Conservation (phyloP, 73 alveolate genomes). For the Paramecium bursaria region DNA sequence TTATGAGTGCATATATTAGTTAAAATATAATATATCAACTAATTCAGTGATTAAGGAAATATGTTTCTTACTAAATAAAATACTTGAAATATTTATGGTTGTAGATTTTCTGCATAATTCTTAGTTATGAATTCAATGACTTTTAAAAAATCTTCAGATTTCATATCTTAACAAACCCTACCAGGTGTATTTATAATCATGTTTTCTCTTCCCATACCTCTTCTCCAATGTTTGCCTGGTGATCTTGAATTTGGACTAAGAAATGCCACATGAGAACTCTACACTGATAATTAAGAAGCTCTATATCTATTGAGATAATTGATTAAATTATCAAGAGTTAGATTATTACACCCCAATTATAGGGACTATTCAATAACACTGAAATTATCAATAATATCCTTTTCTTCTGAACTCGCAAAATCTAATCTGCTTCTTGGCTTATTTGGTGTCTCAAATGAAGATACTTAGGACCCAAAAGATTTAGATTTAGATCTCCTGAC, state of each 20-base stretch:
- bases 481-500: slow-evolving; percentile 31
- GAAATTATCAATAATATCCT: neutral
- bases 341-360: neutral
- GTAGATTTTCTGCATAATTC: neutral
- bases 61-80: slow-evolving; percentile 30
- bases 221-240: slow-evolving; percentile 64
- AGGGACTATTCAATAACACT: neutral
- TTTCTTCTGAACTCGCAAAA: slow-evolving; percentile 43
- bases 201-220: slow-evolving; percentile 58
- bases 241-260: slow-evolving; percentile 55
- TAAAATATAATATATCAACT: too few relatives aligned
- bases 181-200: slow-evolving; percentile 48
- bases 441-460: slow-evolving; percentile 51
- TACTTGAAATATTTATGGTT: slow-evolving; percentile 2
- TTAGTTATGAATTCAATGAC: slow-evolving; percentile 4
- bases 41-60: too few relatives aligned
- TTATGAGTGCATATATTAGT: too few relatives aligned
- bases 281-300: slow-evolving; percentile 5
- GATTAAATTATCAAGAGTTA: neutral
- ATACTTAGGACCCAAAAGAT: slow-evolving; percentile 36
- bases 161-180: slow-evolving; percentile 3
- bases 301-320: slow-evolving; percentile 51
- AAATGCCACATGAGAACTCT: slow-evolving; percentile 14
- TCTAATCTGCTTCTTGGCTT: slow-evolving; percentile 42
- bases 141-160: slow-evolving; percentile 38